These are phyloP conservation scores for Elsinoe ampelina DNA, from an alignment of 2,329 filamentous ascomycete genomes.

Conservation along the genomic window DNA sequence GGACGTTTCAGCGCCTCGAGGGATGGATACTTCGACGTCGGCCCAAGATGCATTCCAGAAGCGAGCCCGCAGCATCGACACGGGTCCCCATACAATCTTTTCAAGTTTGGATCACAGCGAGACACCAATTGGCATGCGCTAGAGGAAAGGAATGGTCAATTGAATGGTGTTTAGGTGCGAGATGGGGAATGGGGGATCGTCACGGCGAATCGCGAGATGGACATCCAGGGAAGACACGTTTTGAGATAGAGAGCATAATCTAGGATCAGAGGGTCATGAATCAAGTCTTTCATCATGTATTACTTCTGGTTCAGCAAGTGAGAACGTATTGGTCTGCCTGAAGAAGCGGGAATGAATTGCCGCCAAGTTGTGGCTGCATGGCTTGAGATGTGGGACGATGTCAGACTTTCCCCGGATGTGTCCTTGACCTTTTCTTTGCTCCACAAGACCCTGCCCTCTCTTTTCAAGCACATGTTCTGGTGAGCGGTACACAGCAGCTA, in stretches of 20 bases:
- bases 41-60: background rate
- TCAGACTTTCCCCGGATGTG: background rate
- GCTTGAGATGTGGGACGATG: conserved; percentile 1
- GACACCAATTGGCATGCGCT: background rate
- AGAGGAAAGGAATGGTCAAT: background rate
- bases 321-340: background rate
- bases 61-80: background rate
- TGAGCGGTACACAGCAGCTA: background rate
- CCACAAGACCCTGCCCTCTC: background rate
- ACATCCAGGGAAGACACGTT: background rate
- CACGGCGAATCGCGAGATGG: background rate
- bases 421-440: background rate
- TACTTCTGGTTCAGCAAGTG: background rate
- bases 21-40: background rate
- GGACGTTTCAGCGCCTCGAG: too few species aligned
- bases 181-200: background rate
- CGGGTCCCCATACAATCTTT: background rate
- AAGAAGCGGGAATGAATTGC: background rate
- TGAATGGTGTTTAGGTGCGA: background rate
- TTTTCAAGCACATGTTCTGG: background rate
- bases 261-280: conserved; percentile 1
- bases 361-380: conserved; percentile 1
- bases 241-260: conserved; percentile 3
- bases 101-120: conserved; percentile 5
- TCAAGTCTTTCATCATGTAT: background rate